phyloP scores from a whole-genome alignment of 148 eudicot species.

The Silene uniflora region DNA sequence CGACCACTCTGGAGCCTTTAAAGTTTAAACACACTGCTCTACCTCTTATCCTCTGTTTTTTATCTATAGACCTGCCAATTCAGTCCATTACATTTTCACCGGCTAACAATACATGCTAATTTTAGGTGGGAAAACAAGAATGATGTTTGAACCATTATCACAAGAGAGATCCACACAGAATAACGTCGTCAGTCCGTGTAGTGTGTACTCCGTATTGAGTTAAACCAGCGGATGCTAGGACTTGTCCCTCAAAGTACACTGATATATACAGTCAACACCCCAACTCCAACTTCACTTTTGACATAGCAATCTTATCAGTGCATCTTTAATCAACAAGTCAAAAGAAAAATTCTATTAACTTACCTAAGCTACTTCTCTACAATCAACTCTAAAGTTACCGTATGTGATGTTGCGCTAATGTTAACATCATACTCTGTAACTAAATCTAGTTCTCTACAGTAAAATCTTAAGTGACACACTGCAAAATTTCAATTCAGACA shows the following conservation, averaged over 20 bases:
- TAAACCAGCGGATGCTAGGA: no score
- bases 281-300: background rate
- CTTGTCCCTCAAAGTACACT: background rate
- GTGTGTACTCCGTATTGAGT: background rate
- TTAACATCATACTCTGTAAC: no score
- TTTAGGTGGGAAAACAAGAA: no score
- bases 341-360: background rate
- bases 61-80: background rate
- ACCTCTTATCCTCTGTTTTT: background rate
- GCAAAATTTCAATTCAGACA: background rate
- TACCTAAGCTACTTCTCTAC: background rate
- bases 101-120: no score
- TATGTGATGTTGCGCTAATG: no score
- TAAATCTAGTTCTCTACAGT: no score
- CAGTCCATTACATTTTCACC: no score
- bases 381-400: background rate
- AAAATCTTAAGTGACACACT: background rate
- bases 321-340: background rate
- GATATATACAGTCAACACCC: background rate
- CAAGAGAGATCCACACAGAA: background rate
- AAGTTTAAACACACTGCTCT: background rate
- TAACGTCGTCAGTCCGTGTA: background rate
- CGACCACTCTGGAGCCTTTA: background rate
- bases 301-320: background rate
- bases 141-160: no score